Evolutionary conservation across 2,329 filamentous ascomycete genomes (phyloP), one percentile per base, ranked within the genome.

Genomic region (Ascochyta lentis): DNA sequence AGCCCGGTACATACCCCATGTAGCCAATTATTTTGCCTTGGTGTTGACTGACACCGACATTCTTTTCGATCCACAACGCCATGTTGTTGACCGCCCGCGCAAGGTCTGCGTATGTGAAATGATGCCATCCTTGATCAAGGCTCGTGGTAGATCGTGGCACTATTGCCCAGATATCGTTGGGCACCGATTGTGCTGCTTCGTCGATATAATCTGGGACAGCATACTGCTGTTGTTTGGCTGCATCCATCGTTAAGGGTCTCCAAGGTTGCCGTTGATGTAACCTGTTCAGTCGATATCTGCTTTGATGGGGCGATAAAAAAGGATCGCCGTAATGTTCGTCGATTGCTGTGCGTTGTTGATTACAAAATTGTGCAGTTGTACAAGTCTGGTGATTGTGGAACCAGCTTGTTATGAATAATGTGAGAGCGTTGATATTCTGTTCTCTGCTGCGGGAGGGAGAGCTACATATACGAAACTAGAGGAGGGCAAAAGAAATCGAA

Each of bases 21-120:
- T 56, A 56, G 10, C 47, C 54, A 24, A 56, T 51, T 6, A 48
- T 51, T 33, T 56, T 48, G 5, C 54, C 43, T 39, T 38, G 42
- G 10, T 56, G 24, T 26, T 56, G 19, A 8, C 48, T 19, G 15
- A 35, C 26, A 19, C 54, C 54, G 16, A 51, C 2, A 19, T 24
- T 51, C 15, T 44, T 40, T 23, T 56, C 54, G 19, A 56, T 48
- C 54, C 54, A 56, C 38, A 48, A 42, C 15, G 54, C 54, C 43
- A 56, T 10, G 27, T 37, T 44, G 16, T 56, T 16, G 1, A 56
- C 54, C 3, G 54, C 54, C n/a, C 38, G 39, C 12, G 54, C 47
- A 22, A 56, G 48, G 22, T 56, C 43, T 31, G 43, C 47, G 19
- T 42, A 56, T 9, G 35, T 51, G 16, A 38, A 43, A 15, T 48